Evolutionary conservation across 805 yeast genomes (phyloP).

Genomic region (Saturnispora zaruensis): DNA sequence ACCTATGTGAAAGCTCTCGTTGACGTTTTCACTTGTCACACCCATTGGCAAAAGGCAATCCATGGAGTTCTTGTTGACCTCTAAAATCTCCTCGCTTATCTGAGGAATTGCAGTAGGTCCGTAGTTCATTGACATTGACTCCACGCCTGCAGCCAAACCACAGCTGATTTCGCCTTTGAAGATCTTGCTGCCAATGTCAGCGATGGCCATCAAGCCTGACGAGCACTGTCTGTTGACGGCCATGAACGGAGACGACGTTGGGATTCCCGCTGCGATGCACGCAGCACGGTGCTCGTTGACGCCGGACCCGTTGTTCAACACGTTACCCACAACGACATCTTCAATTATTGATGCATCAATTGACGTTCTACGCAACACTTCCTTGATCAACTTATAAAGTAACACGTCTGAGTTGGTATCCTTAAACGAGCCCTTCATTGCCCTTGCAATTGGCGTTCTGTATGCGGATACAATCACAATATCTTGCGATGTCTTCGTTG

Average conservation of each 20-base stretch:
- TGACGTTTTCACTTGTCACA: conserved; percentile 87
- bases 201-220: conserved; percentile 84
- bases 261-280: conserved; percentile 82
- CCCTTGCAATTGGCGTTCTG: conserved; percentile 85
- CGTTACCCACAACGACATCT: conserved; percentile 88
- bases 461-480: conserved; percentile 86
- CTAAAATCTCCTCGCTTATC: conserved; percentile 40
- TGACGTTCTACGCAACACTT: conserved; percentile 47
- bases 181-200: conserved; percentile 85
- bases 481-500: conserved; percentile 67
- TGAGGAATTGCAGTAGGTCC: conserved; percentile 70
- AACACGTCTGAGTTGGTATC: conserved; percentile 78
- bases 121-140: conserved; percentile 85
- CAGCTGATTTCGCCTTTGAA: conserved; percentile 79
- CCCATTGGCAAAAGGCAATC: conserved; percentile 95
- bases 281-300: conserved; percentile 95
- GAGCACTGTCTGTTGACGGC: conserved; percentile 94
- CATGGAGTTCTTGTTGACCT: conserved; percentile 39
- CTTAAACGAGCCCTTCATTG: conserved; percentile 78
- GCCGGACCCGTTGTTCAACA: conserved; percentile 87
- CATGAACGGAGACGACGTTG: conserved; percentile 66
- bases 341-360: conserved; percentile 51
- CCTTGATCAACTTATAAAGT: conserved; percentile 54
- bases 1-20: conserved; percentile 51
- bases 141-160: conserved; percentile 90